Percentiles rank a stretch among this genome's conserved stretches.
Conservation (phyloP, 352 stramenopile species). For the Phytophthora palmivora region DNA sequence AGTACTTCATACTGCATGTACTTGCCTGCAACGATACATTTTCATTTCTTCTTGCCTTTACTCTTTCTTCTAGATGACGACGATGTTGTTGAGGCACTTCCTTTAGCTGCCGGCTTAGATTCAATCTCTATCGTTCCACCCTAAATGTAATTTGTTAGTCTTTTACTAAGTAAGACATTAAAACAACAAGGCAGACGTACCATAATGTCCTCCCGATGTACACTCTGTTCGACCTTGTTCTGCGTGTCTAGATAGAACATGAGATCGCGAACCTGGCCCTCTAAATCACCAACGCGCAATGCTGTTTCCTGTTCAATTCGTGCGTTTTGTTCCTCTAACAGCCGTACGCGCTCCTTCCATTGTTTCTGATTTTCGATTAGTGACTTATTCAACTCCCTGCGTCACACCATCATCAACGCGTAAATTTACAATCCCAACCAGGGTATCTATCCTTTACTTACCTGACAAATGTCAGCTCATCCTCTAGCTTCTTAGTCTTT, state of each 20-base stretch:
- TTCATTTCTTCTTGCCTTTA: constrained; percentile 38
- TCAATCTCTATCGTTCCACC: constrained; percentile 82
- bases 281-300: constrained; percentile 72
- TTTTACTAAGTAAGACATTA: background rate
- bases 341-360: constrained; percentile 83
- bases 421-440: constrained; percentile 11
- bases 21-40: background rate
- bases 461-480: constrained; percentile 86
- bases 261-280: constrained; percentile 87
- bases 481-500: constrained; percentile 81
- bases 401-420: constrained; percentile 3
- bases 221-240: constrained; percentile 84
- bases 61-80: constrained; percentile 33
- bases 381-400: constrained; percentile 87
- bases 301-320: constrained; percentile 67
- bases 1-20: constrained; percentile 19
- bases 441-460: constrained; percentile 16
- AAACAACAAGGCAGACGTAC: constrained; percentile 32
- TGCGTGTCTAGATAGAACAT: constrained; percentile 93
- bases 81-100: constrained; percentile 20
- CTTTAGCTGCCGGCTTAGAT: constrained; percentile 33
- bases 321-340: constrained; percentile 73
- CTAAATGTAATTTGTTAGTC: constrained; percentile 29
- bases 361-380: constrained; percentile 90
- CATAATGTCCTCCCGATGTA: constrained; percentile 83